Evolutionary conservation across 1,284 basidiomycete genomes (phyloP), one percentile per base, ranked within the genome.

Genomic region (Fomitopsis betulina): DNA sequence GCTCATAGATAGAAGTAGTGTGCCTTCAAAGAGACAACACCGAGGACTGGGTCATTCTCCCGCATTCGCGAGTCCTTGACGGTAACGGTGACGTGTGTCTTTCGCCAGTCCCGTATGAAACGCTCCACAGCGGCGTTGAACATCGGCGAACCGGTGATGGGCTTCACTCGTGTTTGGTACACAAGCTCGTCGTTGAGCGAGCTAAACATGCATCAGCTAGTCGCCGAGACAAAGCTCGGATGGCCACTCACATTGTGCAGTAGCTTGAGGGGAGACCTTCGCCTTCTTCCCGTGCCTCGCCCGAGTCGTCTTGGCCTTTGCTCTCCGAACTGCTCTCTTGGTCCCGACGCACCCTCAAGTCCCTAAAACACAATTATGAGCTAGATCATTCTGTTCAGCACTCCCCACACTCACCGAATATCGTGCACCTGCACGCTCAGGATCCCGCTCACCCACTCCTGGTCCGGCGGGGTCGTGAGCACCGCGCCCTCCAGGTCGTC

Each of bases 41-140:
- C 87, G 53, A 90, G 75, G 37, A 89, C 81, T 0, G 85, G 85
- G 67, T 90, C 87, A 63, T 82, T 79, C 67, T 84, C 83, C 30
- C 82, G 75, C 59, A 80, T 69, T 19, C 77, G 72, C 47, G 76
- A 75, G 68, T 87, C 86, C 57, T 83, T 80, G 38, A 87, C 80
- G 8, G 83, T 79, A 9, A 87, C 75, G 5, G 82, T 72, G 42
- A 88, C 78, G 40, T 84, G 79, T n/a, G 84, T 76, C 47, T 80
- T 76, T 55, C 77, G 72, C 78, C 81, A 87, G 68, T 90, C 84
- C 43, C 83, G 76, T 17, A 88, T 71, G 66, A 88, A 87, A 7
- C 80, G 67, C 69, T 89, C 86, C 17, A 82, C 83, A 0, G 84
- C 83, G 1, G 86, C 85, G 62, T 85, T 80, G 71, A 83, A 86